Evolutionary conservation across 2,329 filamentous ascomycete species (phyloP), one percentile per base, ranked within the genome.

Genomic region (Trichoderma asperellum): DNA sequence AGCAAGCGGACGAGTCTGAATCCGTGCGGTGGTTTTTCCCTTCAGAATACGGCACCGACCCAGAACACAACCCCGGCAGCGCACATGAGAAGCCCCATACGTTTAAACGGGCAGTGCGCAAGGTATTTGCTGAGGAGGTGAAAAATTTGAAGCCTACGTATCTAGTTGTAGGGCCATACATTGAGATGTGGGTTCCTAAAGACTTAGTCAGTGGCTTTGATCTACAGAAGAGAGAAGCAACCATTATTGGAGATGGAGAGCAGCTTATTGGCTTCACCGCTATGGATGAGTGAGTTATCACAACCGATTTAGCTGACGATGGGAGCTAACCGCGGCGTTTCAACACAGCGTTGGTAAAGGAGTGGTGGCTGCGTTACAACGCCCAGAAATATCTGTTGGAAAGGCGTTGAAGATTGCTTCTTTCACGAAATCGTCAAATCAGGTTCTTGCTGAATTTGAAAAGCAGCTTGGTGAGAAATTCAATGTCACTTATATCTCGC

Each of bases 91-190:
- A 85, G 74, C 89, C 91, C 2, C 91, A 93, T 75, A 90, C 92
- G 79, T 79, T 83, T 68, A 93, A 93, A 77, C 83, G 92, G 65
- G 87, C 88, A 74, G 88, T 92, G n/a, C 84, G 91, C 70, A 86
- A 84, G 68, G 85, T 85, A 35, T 82, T 91, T 37, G 82, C 84
- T 58, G 84, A 85, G 43, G 79, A 84, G n/a, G 74, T 86, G 16
- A 82, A 83, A 72, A 79, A 83, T 8, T 76, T 92, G 32, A 83
- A 87, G 61, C 84, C 89, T 68, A 91, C 90, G 0, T 92, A 89
- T 75, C 80, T 92, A 0, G 90, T 92, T 5, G 92, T 90, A 0
- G 90, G 90, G 0, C 90, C 90, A 0, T 92, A 90, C 72, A 85
- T 86, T 35, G 90, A 91, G 71, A 83, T 90, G 75, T 92, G 68